A percentile compares a stretch with the other conserved stretches of the same genome.
Evolutionary conservation across 2,329 filamentous ascomycete species (phyloP).

Genomic region (Diaporthe destruens): DNA sequence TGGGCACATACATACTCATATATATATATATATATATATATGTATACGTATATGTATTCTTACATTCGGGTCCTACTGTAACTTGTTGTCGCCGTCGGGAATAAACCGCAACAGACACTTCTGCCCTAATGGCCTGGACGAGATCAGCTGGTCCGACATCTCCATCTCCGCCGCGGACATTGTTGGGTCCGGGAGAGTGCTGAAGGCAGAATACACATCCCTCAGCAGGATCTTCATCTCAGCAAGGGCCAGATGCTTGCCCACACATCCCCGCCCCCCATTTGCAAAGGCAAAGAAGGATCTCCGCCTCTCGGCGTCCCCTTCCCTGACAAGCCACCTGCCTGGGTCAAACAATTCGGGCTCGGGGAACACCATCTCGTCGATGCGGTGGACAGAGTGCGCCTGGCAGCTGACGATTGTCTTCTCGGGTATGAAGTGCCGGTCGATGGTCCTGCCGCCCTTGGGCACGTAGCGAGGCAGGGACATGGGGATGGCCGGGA

Average conservation of each 20-base stretch:
- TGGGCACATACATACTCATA: neutral
- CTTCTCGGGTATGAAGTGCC: slow-evolving; percentile 63
- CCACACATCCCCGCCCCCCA: slow-evolving; percentile 75
- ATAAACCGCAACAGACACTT: slow-evolving; percentile 68
- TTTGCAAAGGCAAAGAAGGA: slow-evolving; percentile 75
- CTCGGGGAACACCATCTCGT: slow-evolving; percentile 78
- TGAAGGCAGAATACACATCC: slow-evolving; percentile 71
- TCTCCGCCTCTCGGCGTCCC: slow-evolving; percentile 77
- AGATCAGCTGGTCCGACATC: slow-evolving; percentile 77
- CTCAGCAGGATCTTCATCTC: slow-evolving; percentile 77
- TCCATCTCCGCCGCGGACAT: slow-evolving; percentile 71
- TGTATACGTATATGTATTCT: no score
- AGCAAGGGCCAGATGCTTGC: slow-evolving; percentile 73
- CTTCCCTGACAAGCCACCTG: slow-evolving; percentile 82
- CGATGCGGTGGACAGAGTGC: slow-evolving; percentile 70
- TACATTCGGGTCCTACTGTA: no score
- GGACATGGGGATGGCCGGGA: slow-evolving; percentile 75
- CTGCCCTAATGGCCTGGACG: slow-evolving; percentile 71
- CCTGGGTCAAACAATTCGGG: slow-evolving; percentile 84
- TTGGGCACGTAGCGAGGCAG: slow-evolving; percentile 70
- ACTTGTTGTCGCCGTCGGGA: slow-evolving; percentile 43
- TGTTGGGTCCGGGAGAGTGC: slow-evolving; percentile 65
- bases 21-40: neutral
- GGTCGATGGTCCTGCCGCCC: slow-evolving; percentile 68
- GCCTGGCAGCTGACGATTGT: slow-evolving; percentile 73